Base-by-base conservation (phyloP, 2,329 filamentous ascomycete genomes). In the Penicillium sp. region DNA sequence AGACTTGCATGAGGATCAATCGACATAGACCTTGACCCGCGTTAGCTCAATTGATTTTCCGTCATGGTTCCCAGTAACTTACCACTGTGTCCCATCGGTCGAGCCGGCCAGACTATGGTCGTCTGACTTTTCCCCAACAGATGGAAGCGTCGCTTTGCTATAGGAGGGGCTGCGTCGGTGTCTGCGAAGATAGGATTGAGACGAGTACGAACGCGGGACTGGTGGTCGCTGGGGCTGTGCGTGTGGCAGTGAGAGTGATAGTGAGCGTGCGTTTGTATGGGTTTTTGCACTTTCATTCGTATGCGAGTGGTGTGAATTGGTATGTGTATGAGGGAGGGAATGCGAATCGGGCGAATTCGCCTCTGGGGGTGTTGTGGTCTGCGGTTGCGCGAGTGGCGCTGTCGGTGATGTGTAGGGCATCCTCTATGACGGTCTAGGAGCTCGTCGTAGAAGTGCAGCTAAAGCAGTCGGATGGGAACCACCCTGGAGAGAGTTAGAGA, bases 151-250 rank as follows among this genome's bases (percentile, higher is more conserved):
- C 9, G 23, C 45, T 61, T 74, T 73, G 58, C 70, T 68, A 57
- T 75, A 69, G 8, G 82, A 84, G 5, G 83, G 80, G 57, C 82
- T 81, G 53, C 84, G 79, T 54, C 84, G 77, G 66, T 85, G 83
- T 68, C 81, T 83, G 70, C 80, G 81, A 55, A 86, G 75, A 66
- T 87, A 86, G 16, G 83, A 79, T 4, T 81, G 79, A 30, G 84
- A 86, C 8, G 81, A 81, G 57, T 79, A 76, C 12, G 81, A 83
- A 46, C 81, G 79, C 38, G 82, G 82, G 43, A 81, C 75, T 23
- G 76, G 73, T 24, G 77, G 76, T 51, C 80, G 66, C 68, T 47
- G 69, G 55, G 66, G 69, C 60, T 66, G 60, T 59, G 69, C 60
- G 65, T 56, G 56, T 62, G 62, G 16, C 51, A 33, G 49, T 26